Conservation (phyloP, 2,329 filamentous ascomycete species). For the Mariannaea sp. region DNA sequence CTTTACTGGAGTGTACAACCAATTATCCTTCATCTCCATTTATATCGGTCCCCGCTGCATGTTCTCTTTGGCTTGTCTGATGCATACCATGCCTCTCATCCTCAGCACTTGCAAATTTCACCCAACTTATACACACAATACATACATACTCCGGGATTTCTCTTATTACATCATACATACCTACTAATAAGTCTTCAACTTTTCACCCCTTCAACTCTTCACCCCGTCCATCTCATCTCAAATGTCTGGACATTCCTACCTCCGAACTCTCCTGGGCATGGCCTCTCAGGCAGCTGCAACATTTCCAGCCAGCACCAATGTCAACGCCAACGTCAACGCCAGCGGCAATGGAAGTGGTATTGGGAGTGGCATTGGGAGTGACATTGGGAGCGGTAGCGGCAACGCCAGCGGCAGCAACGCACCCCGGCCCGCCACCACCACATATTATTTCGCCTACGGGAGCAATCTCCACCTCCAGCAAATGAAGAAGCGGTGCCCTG, state of each 20-base stretch:
- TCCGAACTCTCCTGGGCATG: conserved; percentile 34
- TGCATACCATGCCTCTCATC: not conserved
- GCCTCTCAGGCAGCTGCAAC: conserved; percentile 25
- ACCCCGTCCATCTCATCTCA: conserved; percentile 12
- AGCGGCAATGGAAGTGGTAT: too few species aligned
- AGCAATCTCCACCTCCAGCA: conserved; percentile 52
- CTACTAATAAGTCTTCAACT: not conserved
- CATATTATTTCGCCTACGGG: conserved; percentile 53
- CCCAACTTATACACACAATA: conserved; percentile 11
- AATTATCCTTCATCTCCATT: conserved; percentile 3
- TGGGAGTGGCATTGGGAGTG: too few species aligned
- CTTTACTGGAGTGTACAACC: conserved; percentile 6
- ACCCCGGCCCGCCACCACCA: conserved; percentile 35
- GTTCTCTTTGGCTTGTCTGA: conserved; percentile 7
- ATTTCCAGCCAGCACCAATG: conserved; percentile 20
- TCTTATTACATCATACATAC: too few species aligned
- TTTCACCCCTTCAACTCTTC: not conserved
- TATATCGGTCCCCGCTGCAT: not conserved
- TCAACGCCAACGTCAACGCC: too few species aligned
- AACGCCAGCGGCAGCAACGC: conserved; percentile 22
- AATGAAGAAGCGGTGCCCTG: conserved; percentile 51
- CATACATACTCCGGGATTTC: too few species aligned
- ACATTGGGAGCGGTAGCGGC: too few species aligned
- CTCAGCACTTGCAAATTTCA: not conserved
- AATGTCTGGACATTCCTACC: conserved; percentile 32